Conservation (phyloP, 2,329 filamentous ascomycete genomes). For the Passalora sequoiae region DNA sequence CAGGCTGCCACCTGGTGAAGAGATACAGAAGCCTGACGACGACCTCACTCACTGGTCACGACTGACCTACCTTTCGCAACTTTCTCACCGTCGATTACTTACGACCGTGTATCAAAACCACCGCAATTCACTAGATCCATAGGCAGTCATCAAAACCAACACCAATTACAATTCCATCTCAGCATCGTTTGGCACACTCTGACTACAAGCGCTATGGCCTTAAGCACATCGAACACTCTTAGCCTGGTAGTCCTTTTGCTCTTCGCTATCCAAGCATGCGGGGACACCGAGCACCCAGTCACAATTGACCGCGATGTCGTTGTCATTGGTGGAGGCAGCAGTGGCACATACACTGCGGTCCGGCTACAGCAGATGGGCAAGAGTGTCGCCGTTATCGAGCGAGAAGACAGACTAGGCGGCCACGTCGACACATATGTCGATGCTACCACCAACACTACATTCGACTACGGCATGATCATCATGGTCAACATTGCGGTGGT, state of each 20-base stretch:
- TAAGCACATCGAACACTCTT: not conserved
- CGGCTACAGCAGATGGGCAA: slow-evolving; percentile 36
- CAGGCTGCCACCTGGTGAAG: too few relatives aligned
- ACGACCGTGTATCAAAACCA: too few relatives aligned
- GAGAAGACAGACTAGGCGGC: slow-evolving; percentile 36
- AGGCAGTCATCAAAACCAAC: too few relatives aligned
- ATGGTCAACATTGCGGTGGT: slow-evolving; percentile 42
- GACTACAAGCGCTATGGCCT: not conserved
- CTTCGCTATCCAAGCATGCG: not conserved
- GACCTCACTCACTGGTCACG: too few relatives aligned
- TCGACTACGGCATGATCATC: slow-evolving; percentile 39
- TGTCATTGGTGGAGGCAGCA: slow-evolving; percentile 42
- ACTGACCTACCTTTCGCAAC: too few relatives aligned
- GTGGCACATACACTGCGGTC: slow-evolving; percentile 41
- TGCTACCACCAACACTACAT: slow-evolving; percentile 29
- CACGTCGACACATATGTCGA: slow-evolving; percentile 47
- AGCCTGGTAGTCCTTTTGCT: not conserved
- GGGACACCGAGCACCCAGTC: not conserved
- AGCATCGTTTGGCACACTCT: not conserved
- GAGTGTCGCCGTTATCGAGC: slow-evolving; percentile 40
- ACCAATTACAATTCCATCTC: too few relatives aligned
- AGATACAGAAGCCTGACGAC: too few relatives aligned
- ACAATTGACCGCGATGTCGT: slow-evolving; percentile 28
- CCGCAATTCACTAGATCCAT: too few relatives aligned
- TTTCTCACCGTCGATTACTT: too few relatives aligned